A percentile compares a stretch with the other conserved stretches of the same genome.
phyloP scores from a whole-genome alignment of 306 rosid species.

The Cicer arietinum region DNA sequence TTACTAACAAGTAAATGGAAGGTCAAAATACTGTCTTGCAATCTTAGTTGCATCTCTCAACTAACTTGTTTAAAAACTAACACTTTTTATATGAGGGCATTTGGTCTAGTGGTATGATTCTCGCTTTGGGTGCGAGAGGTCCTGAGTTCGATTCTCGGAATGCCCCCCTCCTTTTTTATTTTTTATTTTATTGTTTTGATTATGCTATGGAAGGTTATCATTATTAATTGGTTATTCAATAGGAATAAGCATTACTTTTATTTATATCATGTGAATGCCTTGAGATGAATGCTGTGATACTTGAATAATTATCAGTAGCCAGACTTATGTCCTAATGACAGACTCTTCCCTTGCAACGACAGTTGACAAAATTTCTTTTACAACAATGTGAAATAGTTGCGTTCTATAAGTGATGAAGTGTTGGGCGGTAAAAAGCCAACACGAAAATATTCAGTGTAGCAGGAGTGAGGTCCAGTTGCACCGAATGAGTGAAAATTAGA shows the following conservation, averaged over 20 bases:
- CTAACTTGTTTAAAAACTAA: not conserved
- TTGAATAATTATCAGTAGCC: not conserved
- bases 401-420: too few relatives aligned
- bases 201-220: not conserved
- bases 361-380: too few relatives aligned
- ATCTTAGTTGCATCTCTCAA: too few relatives aligned
- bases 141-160: conserved; percentile 15
- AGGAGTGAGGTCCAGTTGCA: too few relatives aligned
- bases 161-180: not conserved
- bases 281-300: not conserved
- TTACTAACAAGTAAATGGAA: too few relatives aligned
- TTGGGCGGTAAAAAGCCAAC: too few relatives aligned
- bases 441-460: too few relatives aligned
- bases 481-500: not conserved
- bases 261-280: not conserved
- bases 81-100: not conserved
- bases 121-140: conserved; percentile 50
- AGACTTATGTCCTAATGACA: not conserved
- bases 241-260: not conserved
- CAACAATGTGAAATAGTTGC: too few relatives aligned
- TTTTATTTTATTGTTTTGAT: not conserved
- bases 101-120: conserved; percentile 67
- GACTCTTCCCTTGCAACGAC: not conserved
- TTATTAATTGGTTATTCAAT: not conserved
- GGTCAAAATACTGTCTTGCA: too few relatives aligned